Percentiles rank a stretch among this genome's conserved stretches.
Evolutionary conservation across 768 basidiomycete genomes (phyloP).

Genomic region (Clathrus columnatus): DNA sequence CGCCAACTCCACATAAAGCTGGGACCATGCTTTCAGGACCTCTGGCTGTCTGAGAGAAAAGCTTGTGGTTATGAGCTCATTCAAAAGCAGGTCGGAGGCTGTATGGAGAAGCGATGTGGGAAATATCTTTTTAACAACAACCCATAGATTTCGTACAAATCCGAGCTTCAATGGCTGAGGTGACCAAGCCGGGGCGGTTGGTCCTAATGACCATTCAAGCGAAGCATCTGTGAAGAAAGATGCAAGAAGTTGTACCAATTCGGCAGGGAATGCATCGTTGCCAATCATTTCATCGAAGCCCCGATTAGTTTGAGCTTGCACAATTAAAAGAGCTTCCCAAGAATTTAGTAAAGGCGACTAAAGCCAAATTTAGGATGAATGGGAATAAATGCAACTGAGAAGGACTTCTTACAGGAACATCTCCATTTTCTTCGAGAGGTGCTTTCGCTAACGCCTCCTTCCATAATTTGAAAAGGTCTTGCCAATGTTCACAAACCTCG

Average conservation of each 20-base stretch:
- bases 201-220: conserved; percentile 4
- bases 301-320: conserved; percentile 35
- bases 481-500: conserved; percentile 45
- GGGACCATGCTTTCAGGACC: conserved; percentile 49
- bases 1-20: conserved; percentile 46
- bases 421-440: conserved; percentile 35
- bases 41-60: conserved; percentile 34
- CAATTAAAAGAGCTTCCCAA: conserved; percentile 54
- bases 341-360: conserved; percentile 1
- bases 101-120: conserved; percentile 32
- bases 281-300: conserved; percentile 28
- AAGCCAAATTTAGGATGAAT: neutral
- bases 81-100: conserved; percentile 39
- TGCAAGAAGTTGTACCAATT: neutral
- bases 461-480: conserved; percentile 47
- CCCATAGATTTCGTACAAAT: conserved; percentile 53
- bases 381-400: neutral
- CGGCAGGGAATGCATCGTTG: conserved; percentile 20
- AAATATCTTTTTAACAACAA: conserved; percentile 33
- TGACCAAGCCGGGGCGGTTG: conserved; percentile 6
- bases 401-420: conserved; percentile 39
- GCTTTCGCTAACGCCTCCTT: conserved; percentile 35
- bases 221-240: neutral
- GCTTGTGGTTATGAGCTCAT: conserved; percentile 40
- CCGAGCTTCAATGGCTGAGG: conserved; percentile 40